These are phyloP conservation scores for Lanzia echinophila DNA, from an alignment of 2,329 filamentous ascomycete species.

Conservation along the genomic window DNA sequence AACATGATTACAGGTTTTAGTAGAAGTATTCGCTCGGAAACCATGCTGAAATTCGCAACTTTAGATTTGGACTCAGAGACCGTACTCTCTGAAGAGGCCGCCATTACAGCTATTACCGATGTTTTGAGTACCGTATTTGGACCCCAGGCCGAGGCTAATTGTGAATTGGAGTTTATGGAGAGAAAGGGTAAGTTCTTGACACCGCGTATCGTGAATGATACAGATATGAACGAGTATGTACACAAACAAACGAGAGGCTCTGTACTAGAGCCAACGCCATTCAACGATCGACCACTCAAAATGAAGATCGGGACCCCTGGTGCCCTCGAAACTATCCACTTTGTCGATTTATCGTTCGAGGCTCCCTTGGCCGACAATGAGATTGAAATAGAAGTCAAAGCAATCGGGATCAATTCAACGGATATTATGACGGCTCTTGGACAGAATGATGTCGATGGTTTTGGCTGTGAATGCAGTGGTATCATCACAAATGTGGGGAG, in stretches of 20 bases:
- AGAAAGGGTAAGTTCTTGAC: background rate
- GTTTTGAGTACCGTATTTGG: background rate
- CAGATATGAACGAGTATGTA: slow-evolving; percentile 22
- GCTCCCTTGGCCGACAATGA: slow-evolving; percentile 16
- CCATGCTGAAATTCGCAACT: slow-evolving; percentile 6
- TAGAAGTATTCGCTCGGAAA: slow-evolving; percentile 9
- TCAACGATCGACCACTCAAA: slow-evolving; percentile 17
- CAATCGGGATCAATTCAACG: slow-evolving; percentile 23
- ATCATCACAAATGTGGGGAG: slow-evolving; percentile 29
- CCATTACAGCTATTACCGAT: background rate
- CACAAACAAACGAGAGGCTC: slow-evolving; percentile 6
- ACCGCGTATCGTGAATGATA: slow-evolving; percentile 6
- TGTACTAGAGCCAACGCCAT: slow-evolving; percentile 3
- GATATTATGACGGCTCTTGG: slow-evolving; percentile 31
- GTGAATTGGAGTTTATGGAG: background rate
- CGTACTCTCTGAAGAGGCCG: background rate
- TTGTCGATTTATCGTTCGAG: slow-evolving; percentile 18
- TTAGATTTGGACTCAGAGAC: slow-evolving; percentile 5
- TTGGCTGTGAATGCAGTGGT: slow-evolving; percentile 34
- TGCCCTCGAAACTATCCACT: slow-evolving; percentile 25
- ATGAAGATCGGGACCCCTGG: slow-evolving; percentile 22
- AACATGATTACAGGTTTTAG: slow-evolving; percentile 20
- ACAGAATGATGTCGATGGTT: slow-evolving; percentile 24
- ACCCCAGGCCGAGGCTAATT: background rate
- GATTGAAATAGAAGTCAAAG: slow-evolving; percentile 29